Conservation (phyloP, 2,329 filamentous ascomycete species). For the Neonectria coccinea region DNA sequence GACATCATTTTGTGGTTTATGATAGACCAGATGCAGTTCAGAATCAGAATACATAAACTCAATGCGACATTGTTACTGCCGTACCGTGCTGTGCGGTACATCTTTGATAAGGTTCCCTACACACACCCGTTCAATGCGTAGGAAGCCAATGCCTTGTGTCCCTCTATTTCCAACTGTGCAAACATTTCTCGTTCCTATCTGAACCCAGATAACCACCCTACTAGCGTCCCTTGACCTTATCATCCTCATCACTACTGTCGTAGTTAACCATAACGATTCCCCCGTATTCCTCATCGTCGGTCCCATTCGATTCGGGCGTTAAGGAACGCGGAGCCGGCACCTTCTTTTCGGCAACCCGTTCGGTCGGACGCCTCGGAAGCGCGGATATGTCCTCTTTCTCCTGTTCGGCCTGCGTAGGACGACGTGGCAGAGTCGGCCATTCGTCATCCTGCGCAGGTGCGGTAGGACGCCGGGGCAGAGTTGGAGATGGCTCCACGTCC, state of each 20-base stretch:
- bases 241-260: constrained; percentile 46
- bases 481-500: constrained; percentile 21
- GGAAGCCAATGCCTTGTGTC: neutral
- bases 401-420: constrained; percentile 24
- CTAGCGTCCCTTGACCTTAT: neutral
- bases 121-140: neutral
- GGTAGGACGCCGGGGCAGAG: constrained; percentile 32
- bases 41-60: neutral
- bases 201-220: neutral
- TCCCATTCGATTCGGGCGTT: constrained; percentile 43
- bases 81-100: neutral
- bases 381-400: constrained; percentile 28
- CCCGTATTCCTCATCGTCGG: constrained; percentile 52
- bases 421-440: constrained; percentile 30
- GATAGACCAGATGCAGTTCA: neutral
- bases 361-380: constrained; percentile 36
- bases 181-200: neutral
- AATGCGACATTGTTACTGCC: neutral
- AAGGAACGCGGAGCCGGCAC: constrained; percentile 34
- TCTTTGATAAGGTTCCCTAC: no score
- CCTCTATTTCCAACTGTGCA: neutral
- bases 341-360: constrained; percentile 19
- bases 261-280: constrained; percentile 55
- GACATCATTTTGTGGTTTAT: neutral
- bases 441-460: constrained; percentile 26